A percentile compares a stretch with the other conserved stretches of the same genome.
Conservation (phyloP, 352 stramenopile genomes). For the Globisporangium orthogonon region DNA sequence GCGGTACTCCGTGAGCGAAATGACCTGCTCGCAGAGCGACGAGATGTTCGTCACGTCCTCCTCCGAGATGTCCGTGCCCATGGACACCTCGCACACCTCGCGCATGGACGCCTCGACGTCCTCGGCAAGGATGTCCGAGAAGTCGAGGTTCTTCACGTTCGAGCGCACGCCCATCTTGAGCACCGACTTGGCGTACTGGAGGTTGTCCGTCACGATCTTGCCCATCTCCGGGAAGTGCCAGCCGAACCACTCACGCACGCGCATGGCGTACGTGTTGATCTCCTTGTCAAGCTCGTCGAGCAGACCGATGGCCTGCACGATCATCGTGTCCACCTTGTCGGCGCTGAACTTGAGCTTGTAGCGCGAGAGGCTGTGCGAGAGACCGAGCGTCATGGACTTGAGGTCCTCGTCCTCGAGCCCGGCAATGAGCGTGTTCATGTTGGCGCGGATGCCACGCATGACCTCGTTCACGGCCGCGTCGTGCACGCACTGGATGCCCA, state of each 20-base stretch:
- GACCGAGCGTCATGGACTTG: slow-evolving; percentile 97
- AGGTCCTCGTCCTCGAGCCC: slow-evolving; percentile 88
- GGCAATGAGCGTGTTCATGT: slow-evolving; percentile 94
- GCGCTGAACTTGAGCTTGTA: slow-evolving; percentile 99
- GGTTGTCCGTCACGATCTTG: slow-evolving; percentile 98
- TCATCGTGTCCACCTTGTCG: slow-evolving; percentile 99
- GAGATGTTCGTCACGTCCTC: slow-evolving; percentile 98
- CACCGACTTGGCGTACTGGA: slow-evolving; percentile 98
- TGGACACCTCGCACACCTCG: slow-evolving; percentile 97
- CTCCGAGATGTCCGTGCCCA: slow-evolving; percentile 99
- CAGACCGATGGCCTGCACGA: slow-evolving; percentile 99
- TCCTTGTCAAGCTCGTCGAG: slow-evolving; percentile 99
- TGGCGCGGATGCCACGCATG: slow-evolving; percentile 94
- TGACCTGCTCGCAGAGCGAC: slow-evolving; percentile 89
- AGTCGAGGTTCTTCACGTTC: slow-evolving; percentile 93
- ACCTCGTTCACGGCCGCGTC: slow-evolving; percentile 93
- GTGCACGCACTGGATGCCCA: slow-evolving; percentile 91
- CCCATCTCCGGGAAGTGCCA: slow-evolving; percentile 97
- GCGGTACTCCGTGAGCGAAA: slow-evolving; percentile 86
- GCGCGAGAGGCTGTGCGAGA: slow-evolving; percentile 96
- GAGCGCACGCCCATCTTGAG: slow-evolving; percentile 92
- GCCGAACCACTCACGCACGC: slow-evolving; percentile 99
- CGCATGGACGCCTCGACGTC: slow-evolving; percentile 94
- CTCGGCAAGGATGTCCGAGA: slow-evolving; percentile 83
- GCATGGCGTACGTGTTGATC: slow-evolving; percentile 99